phyloP scores from a whole-genome alignment of 2,329 filamentous ascomycete genomes.

The Aspergillus candidus region DNA sequence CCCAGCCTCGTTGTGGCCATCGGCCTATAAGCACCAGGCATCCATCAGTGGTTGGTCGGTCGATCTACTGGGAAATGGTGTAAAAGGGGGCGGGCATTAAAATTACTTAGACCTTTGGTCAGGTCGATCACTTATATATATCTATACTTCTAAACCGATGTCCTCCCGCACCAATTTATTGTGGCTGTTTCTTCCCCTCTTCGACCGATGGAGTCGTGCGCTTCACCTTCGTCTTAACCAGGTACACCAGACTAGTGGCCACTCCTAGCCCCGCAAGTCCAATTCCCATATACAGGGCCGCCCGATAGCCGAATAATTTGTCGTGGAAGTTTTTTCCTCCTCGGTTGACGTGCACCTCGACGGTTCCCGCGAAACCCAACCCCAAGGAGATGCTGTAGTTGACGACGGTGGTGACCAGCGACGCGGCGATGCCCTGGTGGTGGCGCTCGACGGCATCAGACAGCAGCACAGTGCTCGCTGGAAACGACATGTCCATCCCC shows the following conservation, averaged over 20 bases:
- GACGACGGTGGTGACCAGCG: slow-evolving; percentile 58
- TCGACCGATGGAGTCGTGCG: too few species aligned
- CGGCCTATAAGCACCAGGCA: too few species aligned
- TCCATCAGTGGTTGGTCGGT: too few species aligned
- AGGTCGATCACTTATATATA: too few species aligned
- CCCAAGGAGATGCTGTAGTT: slow-evolving; percentile 64
- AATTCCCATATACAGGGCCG: slow-evolving; percentile 38
- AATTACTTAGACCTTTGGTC: too few species aligned
- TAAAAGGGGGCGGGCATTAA: too few species aligned
- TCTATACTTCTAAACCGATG: too few species aligned
- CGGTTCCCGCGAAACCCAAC: slow-evolving; percentile 60
- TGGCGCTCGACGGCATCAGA: slow-evolving; percentile 46
- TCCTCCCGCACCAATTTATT: too few species aligned
- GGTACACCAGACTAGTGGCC: slow-evolving; percentile 13
- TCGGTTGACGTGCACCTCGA: slow-evolving; percentile 47
- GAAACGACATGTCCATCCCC: slow-evolving; percentile 63
- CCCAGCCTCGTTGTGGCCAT: too few species aligned
- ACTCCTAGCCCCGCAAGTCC: slow-evolving; percentile 27
- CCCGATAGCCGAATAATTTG: slow-evolving; percentile 34
- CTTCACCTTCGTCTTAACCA: background rate
- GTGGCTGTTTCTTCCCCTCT: too few species aligned
- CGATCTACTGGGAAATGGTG: too few species aligned
- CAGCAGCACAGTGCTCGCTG: slow-evolving; percentile 56
- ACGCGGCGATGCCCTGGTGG: slow-evolving; percentile 49
- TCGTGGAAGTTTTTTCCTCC: slow-evolving; percentile 31